Conservation (phyloP, 2,329 filamentous ascomycete species). For the Sarocladiaceae sp. region DNA sequence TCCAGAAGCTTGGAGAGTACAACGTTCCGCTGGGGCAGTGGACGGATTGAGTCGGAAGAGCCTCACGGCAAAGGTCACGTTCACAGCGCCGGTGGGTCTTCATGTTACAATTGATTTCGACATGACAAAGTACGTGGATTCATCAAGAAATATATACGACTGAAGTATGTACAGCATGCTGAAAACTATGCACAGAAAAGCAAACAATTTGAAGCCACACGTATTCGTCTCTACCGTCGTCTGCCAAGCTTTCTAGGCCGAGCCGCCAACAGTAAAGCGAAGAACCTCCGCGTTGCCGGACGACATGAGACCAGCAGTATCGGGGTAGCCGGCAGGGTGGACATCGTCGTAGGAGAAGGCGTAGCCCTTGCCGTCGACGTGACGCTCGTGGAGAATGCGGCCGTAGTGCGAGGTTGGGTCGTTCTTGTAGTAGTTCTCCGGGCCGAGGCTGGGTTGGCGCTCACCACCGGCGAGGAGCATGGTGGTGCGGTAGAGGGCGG, state of each 20-base stretch:
- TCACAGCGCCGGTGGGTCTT: too few relatives aligned
- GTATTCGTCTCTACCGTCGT: neutral
- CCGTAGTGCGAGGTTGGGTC: slow-evolving; percentile 49
- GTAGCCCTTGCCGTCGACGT: slow-evolving; percentile 55
- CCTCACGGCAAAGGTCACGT: too few relatives aligned
- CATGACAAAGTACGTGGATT: too few relatives aligned
- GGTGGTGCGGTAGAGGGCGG: slow-evolving; percentile 43
- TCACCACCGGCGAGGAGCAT: slow-evolving; percentile 40
- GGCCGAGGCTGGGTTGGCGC: slow-evolving; percentile 33
- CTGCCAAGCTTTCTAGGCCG: neutral
- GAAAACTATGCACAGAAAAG: neutral
- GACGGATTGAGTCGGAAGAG: too few relatives aligned
- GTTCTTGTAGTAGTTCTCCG: slow-evolving; percentile 37
- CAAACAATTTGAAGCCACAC: neutral
- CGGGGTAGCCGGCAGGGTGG: slow-evolving; percentile 46
- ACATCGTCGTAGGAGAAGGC: slow-evolving; percentile 66
- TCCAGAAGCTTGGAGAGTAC: too few relatives aligned
- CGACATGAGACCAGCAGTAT: slow-evolving; percentile 35
- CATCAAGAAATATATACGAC: too few relatives aligned
- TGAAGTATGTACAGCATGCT: too few relatives aligned
- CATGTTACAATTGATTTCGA: too few relatives aligned
- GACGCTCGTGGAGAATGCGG: slow-evolving; percentile 52
- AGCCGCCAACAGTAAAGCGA: slow-evolving; percentile 22
- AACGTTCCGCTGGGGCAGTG: too few relatives aligned
- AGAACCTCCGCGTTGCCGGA: slow-evolving; percentile 19